These are phyloP conservation scores for Hypoxylon intermedium DNA, from an alignment of 495 filamentous ascomycete genomes.

Conservation along the genomic window DNA sequence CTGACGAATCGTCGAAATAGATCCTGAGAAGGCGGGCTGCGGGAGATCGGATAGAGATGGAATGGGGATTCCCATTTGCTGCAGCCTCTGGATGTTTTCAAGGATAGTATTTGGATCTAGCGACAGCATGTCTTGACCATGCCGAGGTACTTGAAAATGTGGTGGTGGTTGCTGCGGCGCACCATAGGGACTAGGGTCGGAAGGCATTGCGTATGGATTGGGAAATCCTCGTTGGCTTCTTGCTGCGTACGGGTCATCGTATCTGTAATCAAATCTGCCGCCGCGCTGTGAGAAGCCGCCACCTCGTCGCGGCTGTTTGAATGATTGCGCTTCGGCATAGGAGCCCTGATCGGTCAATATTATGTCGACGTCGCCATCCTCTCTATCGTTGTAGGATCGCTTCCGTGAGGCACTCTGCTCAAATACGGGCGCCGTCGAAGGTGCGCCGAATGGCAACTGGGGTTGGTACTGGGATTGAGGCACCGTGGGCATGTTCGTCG, in stretches of 20 bases:
- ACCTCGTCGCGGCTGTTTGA: constrained; percentile 77
- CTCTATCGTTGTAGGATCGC: constrained; percentile 65
- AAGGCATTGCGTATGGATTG: constrained; percentile 9
- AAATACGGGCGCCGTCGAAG: constrained; percentile 8
- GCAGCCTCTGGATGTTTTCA: constrained; percentile 73
- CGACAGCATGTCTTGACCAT: constrained; percentile 39
- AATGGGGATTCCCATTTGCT: constrained; percentile 69
- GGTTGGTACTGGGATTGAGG: constrained; percentile 17
- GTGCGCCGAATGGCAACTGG: constrained; percentile 19
- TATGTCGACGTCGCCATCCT: constrained; percentile 57
- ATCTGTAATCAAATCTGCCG: constrained; percentile 44
- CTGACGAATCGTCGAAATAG: constrained; percentile 31
- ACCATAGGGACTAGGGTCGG: constrained; percentile 31
- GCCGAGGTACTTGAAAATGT: constrained; percentile 26
- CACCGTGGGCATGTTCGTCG: constrained; percentile 13
- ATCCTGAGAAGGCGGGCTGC: constrained; percentile 32
- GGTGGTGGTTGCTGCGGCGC: constrained; percentile 34
- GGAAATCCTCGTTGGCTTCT: constrained; percentile 26
- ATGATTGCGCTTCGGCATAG: constrained; percentile 57
- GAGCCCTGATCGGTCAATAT: constrained; percentile 51
- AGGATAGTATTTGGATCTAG: constrained; percentile 71
- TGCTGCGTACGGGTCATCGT: constrained; percentile 33
- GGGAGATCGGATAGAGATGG: constrained; percentile 58
- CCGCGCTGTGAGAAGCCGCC: constrained; percentile 60
- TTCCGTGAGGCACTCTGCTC: constrained; percentile 55